Conservation (phyloP, 805 yeast genomes). For the Saccharomycopsis oosterbeekiorum region DNA sequence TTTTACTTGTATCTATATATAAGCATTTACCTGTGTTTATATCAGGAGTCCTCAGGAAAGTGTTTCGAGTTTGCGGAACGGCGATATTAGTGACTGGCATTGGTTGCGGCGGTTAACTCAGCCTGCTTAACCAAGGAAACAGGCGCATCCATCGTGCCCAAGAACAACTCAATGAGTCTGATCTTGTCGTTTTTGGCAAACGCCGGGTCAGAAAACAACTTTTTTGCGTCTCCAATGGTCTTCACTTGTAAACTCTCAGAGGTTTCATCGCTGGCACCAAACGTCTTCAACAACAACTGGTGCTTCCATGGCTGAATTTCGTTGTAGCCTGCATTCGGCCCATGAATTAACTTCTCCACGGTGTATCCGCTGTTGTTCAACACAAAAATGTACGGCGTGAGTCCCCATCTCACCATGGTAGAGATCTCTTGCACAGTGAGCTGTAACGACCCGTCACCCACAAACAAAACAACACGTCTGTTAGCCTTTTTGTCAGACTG, state of each 20-base stretch:
- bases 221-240: conserved; percentile 40
- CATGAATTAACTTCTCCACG: conserved; percentile 53
- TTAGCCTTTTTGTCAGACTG: conserved; percentile 36
- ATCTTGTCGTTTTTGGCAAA: conserved; percentile 36
- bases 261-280: conserved; percentile 42
- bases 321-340: conserved; percentile 44
- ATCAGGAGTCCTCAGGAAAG: too few species aligned
- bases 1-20: too few species aligned
- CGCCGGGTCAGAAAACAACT: conserved; percentile 29
- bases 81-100: too few species aligned
- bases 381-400: conserved; percentile 48
- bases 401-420: conserved; percentile 43
- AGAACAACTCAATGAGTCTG: conserved; percentile 45
- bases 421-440: conserved; percentile 57
- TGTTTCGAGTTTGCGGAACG: too few species aligned
- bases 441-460: conserved; percentile 65
- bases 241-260: conserved; percentile 35
- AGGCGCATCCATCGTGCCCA: conserved; percentile 56
- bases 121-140: conserved; percentile 58
- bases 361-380: conserved; percentile 61
- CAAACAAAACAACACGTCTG: conserved; percentile 46
- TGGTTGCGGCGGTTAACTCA: conserved; percentile 43
- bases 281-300: conserved; percentile 34
- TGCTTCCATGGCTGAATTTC: conserved; percentile 58
- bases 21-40: too few species aligned